Evolutionary conservation across 139 green algal species (phyloP), one percentile per base, ranked within the genome.

Genomic region (Penium margaritaceum): DNA sequence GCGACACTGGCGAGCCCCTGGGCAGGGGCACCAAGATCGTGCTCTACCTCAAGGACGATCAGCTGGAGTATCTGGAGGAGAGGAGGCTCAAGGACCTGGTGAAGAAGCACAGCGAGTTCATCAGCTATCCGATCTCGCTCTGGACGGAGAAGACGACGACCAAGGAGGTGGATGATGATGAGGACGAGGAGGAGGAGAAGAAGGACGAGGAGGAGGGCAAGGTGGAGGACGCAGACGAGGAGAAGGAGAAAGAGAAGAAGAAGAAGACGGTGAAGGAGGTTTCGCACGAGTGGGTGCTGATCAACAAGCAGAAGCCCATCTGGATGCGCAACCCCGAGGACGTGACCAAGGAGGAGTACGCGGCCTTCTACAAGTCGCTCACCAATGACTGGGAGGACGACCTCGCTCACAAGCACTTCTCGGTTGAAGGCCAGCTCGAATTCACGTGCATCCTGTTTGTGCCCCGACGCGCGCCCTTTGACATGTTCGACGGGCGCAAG

Each of bases 241-340:
- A 87, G 38, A 91, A 95, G 84, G 81, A 86, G 71, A 69, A 83
- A 58, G 66, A 84, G 66, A 81, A 81, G 73, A 86, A 86, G 80
- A 83, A 57, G 43, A 75, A 78, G 72, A 95, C 91, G 87, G 86
- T 99, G 27, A 96, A 97, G 89, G 94, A 99, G 87, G 85, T 95
- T 33, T 83, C 84, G 51, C 90, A 96, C 75, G 95, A 99, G 86
- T 99, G 95, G 95, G 70, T 85, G 63, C 87, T 97, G 83, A 88
- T 98, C 58, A 99, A 99, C 92, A 99, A 98, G 89, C 94, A 98
- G 88, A 99, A 99, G 90, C 95, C 95, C 27, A 97, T 99, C 85
- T 99, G 95, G 94, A 98, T 99, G 95, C 90, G 95, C 71, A 91
- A 89, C 76, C 90, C 94, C 15, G 94, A 98, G 30, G 94, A 98